Evolutionary conservation across 306 rosid species (phyloP), one percentile per base, ranked within the genome.

Genomic region (Prinsepia uniflora): DNA sequence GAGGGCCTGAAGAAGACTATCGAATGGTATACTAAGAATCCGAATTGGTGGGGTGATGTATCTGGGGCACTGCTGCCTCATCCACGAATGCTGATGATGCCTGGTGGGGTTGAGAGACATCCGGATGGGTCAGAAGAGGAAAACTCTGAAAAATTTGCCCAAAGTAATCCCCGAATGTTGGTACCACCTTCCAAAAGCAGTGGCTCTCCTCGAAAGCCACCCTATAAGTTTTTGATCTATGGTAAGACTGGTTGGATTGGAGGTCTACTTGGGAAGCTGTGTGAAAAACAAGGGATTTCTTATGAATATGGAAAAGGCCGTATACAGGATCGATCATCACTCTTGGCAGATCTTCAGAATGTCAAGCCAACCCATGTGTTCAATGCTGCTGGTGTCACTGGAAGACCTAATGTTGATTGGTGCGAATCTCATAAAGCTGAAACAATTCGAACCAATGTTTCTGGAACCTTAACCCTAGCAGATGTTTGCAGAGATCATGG

Each of bases 41-140:
- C 97, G 54, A 73, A 76, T 69, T 91, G 97, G 97, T 91, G 97
- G 97, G 97, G 97, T 42, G 97, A 91, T 78, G 97, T 91, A 66
- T 72, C 88, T n/a, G 97, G 97, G 61, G 97, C 97, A 58, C 64
- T 91, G 82, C 92, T 89, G 72, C 97, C 97, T 81, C 97, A 91
- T 81, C 97, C 97, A 24, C 81, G 88, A 71, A 91, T 89, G 96
- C 78, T 91, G 80, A 87, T 91, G 96, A 89, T 89, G 97, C 96
- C 97, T 9, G 93, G 97, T 82, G 96, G 95, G 63, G 40, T 88
- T 52, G 97, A 87, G 84, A 79, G 89, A 73, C 88, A 75, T 67
- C 68, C 77, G 44, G 92, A 91, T 67, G 96, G 82, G 36, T 63
- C 89, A 47, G 96, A 87, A 36, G 96, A 85, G 10, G 88, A 72